Evolutionary conservation across 306 rosid genomes (phyloP).

Genomic region (Vachellia pachyceras): DNA sequence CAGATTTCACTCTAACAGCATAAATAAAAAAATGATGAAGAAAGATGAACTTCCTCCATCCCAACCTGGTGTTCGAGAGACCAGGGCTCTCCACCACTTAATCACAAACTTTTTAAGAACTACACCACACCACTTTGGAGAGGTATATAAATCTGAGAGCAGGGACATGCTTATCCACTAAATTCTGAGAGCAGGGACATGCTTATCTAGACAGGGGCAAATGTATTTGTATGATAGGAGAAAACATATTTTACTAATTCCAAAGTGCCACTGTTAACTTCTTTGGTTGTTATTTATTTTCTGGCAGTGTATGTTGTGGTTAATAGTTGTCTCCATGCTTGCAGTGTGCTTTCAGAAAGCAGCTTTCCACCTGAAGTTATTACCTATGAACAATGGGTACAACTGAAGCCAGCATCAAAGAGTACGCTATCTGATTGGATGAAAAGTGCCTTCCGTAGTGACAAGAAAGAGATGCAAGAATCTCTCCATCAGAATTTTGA

Average conservation of each 20-base stretch:
- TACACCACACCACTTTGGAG: too few species aligned
- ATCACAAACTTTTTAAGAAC: too few species aligned
- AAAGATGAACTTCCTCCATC: too few species aligned
- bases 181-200: not conserved
- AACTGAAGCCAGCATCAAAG: conserved; percentile 70
- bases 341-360: conserved; percentile 60
- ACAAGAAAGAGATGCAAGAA: conserved; percentile 74
- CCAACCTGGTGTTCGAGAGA: too few species aligned
- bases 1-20: too few species aligned
- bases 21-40: too few species aligned
- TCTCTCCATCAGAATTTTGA: conserved; percentile 69
- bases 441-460: conserved; percentile 64
- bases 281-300: not conserved
- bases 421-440: conserved; percentile 71
- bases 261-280: not conserved
- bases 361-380: conserved; percentile 79
- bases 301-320: conserved; percentile 18
- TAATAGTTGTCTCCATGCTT: conserved; percentile 25
- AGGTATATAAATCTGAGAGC: not conserved
- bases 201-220: not conserved
- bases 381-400: conserved; percentile 72
- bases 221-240: not conserved
- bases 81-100: too few species aligned
- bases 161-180: not conserved
- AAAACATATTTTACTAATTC: not conserved